Evolutionary conservation across 1,139 yeast species (phyloP).

Genomic region (Debaryomycetaceae sp.): DNA sequence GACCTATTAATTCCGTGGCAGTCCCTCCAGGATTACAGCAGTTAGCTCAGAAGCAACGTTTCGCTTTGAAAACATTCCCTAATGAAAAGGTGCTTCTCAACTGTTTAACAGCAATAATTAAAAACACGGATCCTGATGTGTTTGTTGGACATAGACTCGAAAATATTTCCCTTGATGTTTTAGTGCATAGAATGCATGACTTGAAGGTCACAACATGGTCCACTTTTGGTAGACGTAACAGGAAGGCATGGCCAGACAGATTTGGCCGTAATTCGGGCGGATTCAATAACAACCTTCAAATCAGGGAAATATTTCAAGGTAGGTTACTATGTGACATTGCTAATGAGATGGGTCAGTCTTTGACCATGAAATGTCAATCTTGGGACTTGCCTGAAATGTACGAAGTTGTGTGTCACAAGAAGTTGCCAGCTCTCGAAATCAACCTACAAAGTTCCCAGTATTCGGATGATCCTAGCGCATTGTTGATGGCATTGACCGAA

Average conservation of each 20-base stretch:
- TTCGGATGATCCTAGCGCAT: constrained; percentile 63
- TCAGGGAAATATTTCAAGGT: constrained; percentile 77
- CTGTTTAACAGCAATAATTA: constrained; percentile 70
- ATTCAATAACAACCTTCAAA: constrained; percentile 42
- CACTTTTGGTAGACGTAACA: constrained; percentile 75
- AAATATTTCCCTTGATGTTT: constrained; percentile 70
- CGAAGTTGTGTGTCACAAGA: constrained; percentile 64
- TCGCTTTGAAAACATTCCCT: constrained; percentile 55
- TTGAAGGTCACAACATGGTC: constrained; percentile 74
- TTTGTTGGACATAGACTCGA: constrained; percentile 86
- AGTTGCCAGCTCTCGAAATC: constrained; percentile 63
- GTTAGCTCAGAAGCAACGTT: constrained; percentile 49
- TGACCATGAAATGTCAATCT: constrained; percentile 89
- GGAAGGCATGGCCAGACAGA: constrained; percentile 73
- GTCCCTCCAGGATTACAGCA: constrained; percentile 74
- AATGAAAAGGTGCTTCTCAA: constrained; percentile 73
- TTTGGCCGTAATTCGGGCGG: constrained; percentile 50
- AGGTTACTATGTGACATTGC: constrained; percentile 89
- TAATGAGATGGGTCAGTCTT: constrained; percentile 91
- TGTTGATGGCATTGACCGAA: constrained; percentile 70
- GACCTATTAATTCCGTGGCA: constrained; percentile 62
- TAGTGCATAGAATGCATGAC: constrained; percentile 80
- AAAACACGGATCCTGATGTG: constrained; percentile 82
- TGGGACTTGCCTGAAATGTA: constrained; percentile 96
- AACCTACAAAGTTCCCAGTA: constrained; percentile 66